Evolutionary conservation across 148 eudicot genomes (phyloP).

Genomic region (Fagopyrum tataricum): DNA sequence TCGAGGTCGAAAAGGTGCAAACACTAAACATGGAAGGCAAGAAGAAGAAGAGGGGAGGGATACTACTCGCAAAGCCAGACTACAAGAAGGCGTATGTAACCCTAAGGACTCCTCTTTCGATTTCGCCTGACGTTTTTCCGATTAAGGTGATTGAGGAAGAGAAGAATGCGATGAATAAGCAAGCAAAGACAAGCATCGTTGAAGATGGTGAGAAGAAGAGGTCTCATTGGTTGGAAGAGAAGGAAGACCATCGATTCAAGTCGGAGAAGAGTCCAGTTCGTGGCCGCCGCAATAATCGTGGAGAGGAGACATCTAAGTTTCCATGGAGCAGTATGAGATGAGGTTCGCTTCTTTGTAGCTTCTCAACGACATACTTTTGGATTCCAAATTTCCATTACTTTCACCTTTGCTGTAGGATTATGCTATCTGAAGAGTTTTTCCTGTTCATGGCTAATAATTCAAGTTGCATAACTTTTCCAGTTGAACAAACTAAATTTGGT

Average conservation of each 20-base stretch:
- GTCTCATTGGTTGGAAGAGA: conserved; percentile 77
- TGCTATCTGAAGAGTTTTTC: no score
- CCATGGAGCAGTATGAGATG: conserved; percentile 83
- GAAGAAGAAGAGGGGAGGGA: conserved; percentile 81
- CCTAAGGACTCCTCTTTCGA: conserved; percentile 49
- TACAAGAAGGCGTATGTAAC: conserved; percentile 89
- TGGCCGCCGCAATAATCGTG: neutral
- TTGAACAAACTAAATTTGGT: no score
- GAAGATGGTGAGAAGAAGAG: conserved; percentile 47
- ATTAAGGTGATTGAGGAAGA: conserved; percentile 63
- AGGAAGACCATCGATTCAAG: conserved; percentile 20
- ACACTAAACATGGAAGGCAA: conserved; percentile 93
- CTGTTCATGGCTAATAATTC: no score
- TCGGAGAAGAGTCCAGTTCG: conserved; percentile 13
- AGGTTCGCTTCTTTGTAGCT: conserved; percentile 44
- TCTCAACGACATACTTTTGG: neutral
- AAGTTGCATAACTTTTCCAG: no score
- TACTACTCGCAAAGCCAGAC: conserved; percentile 70
- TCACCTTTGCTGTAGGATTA: no score
- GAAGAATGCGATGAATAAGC: conserved; percentile 41
- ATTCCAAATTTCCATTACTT: neutral
- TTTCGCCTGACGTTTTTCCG: conserved; percentile 70
- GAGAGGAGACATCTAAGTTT: conserved; percentile 38
- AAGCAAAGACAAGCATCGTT: conserved; percentile 54
- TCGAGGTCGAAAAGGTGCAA: conserved; percentile 69